Evolutionary conservation across 2,329 filamentous ascomycete genomes (phyloP).

Genomic region (Calycina herbarum): DNA sequence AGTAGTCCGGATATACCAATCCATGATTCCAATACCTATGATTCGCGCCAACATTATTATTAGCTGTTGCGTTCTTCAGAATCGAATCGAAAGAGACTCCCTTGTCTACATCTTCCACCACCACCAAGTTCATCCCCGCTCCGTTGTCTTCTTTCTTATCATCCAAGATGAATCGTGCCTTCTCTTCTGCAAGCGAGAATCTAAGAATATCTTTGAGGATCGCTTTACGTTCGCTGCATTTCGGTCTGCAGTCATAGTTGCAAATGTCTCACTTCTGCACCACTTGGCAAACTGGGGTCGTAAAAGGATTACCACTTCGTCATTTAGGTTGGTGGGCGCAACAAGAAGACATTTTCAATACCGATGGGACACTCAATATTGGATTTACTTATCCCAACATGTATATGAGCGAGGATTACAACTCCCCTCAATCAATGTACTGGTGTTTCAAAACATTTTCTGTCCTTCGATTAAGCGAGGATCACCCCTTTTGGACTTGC

Average conservation of each 20-base stretch:
- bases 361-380: slow-evolving; percentile 51
- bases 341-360: slow-evolving; percentile 46
- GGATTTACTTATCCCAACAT: slow-evolving; percentile 49
- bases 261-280: slow-evolving; percentile 23
- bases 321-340: slow-evolving; percentile 52
- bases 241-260: not conserved
- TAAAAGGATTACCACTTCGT: slow-evolving; percentile 51
- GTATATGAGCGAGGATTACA: slow-evolving; percentile 57
- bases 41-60: slow-evolving; percentile 22
- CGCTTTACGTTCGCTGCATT: slow-evolving; percentile 34
- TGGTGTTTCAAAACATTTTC: slow-evolving; percentile 55
- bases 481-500: slow-evolving; percentile 47
- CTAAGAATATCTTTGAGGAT: slow-evolving; percentile 38
- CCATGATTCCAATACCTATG: slow-evolving; percentile 24
- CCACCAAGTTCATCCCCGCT: not conserved
- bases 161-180: slow-evolving; percentile 17
- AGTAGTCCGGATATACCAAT: slow-evolving; percentile 31
- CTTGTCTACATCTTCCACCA: not conserved
- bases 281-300: slow-evolving; percentile 41
- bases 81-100: slow-evolving; percentile 21
- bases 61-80: slow-evolving; percentile 27
- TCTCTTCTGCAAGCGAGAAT: slow-evolving; percentile 22
- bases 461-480: slow-evolving; percentile 39
- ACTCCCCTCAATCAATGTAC: slow-evolving; percentile 55
- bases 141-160: not conserved